Percentiles rank a stretch among this genome's conserved stretches.
Evolutionary conservation across 441 rosid species (phyloP).

Genomic region (Pelargonium cotyledonis): DNA sequence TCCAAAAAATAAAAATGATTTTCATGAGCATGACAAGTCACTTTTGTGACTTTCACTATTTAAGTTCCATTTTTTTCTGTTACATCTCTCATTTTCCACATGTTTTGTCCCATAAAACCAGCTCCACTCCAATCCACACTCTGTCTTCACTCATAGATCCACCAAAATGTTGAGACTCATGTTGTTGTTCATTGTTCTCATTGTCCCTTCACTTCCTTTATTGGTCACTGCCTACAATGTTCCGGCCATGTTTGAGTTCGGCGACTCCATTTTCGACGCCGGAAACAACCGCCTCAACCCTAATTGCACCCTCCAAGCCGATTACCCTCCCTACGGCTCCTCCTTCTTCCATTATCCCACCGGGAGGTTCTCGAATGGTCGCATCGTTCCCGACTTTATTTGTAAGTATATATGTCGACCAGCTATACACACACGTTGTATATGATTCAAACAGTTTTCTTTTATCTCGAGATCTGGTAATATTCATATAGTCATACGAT

Average conservation of each 20-base stretch:
- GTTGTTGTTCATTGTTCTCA: constrained; percentile 9
- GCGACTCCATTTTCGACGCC: constrained; percentile 56
- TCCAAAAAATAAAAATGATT: too few relatives aligned
- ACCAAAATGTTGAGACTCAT: constrained; percentile 18
- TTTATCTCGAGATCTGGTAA: too few relatives aligned
- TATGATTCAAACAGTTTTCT: too few relatives aligned
- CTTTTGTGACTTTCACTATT: too few relatives aligned
- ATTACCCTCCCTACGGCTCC: constrained; percentile 58
- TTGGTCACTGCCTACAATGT: constrained; percentile 22
- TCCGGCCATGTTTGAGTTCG: constrained; percentile 42
- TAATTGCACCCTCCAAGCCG: constrained; percentile 55
- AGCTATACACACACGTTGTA: too few relatives aligned
- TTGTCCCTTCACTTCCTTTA: constrained; percentile 7
- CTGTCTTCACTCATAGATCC: background rate
- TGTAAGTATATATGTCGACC: constrained; percentile 21
- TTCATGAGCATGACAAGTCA: too few relatives aligned
- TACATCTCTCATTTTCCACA: background rate
- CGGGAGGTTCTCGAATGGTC: constrained; percentile 70
- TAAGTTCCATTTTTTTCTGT: background rate
- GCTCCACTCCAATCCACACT: background rate
- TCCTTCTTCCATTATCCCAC: constrained; percentile 49
- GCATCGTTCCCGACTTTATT: constrained; percentile 55
- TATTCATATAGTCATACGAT: too few relatives aligned
- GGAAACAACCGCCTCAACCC: constrained; percentile 56
- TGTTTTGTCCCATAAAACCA: background rate